Percentiles rank a stretch among this genome's conserved stretches.
phyloP scores from a whole-genome alignment of 1,139 yeast species.

The Yamadazyma taylorii region DNA sequence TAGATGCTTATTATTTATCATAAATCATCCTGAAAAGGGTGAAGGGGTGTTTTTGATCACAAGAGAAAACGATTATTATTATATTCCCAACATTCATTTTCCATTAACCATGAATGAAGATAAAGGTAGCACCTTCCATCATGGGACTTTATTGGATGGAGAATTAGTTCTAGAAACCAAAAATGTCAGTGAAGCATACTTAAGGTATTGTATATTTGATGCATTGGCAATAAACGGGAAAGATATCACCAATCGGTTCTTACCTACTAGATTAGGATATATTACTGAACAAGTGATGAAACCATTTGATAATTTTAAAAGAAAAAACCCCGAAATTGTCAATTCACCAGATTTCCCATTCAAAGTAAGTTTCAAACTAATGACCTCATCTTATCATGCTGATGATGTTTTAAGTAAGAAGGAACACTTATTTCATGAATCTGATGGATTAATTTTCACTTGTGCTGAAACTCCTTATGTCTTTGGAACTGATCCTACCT shows the following conservation, averaged over 20 bases:
- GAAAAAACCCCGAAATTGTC: slow-evolving; percentile 68
- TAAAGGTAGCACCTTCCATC: slow-evolving; percentile 60
- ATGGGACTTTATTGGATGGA: slow-evolving; percentile 90
- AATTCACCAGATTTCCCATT: slow-evolving; percentile 73
- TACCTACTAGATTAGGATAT: slow-evolving; percentile 84
- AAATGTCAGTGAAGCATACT: slow-evolving; percentile 45
- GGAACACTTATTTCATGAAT: slow-evolving; percentile 77
- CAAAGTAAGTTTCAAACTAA: slow-evolving; percentile 78
- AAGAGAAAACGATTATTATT: slow-evolving; percentile 81
- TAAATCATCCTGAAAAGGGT: slow-evolving; percentile 70
- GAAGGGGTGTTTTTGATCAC: slow-evolving; percentile 79
- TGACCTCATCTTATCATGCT: slow-evolving; percentile 82
- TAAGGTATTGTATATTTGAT: slow-evolving; percentile 86
- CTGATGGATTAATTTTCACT: slow-evolving; percentile 94
- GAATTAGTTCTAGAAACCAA: slow-evolving; percentile 69
- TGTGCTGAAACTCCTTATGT: slow-evolving; percentile 86
- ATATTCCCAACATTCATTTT: slow-evolving; percentile 81
- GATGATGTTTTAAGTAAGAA: slow-evolving; percentile 72
- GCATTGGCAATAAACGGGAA: slow-evolving; percentile 82
- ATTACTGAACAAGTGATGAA: slow-evolving; percentile 78
- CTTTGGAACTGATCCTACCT: slow-evolving; percentile 80
- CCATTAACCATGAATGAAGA: slow-evolving; percentile 56
- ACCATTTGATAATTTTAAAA: slow-evolving; percentile 75
- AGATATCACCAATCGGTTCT: slow-evolving; percentile 63
- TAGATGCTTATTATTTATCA: slow-evolving; percentile 68